These are phyloP conservation scores for Phytophthora macrochlamydospora DNA, from an alignment of 352 stramenopile genomes.

Conservation along the genomic window DNA sequence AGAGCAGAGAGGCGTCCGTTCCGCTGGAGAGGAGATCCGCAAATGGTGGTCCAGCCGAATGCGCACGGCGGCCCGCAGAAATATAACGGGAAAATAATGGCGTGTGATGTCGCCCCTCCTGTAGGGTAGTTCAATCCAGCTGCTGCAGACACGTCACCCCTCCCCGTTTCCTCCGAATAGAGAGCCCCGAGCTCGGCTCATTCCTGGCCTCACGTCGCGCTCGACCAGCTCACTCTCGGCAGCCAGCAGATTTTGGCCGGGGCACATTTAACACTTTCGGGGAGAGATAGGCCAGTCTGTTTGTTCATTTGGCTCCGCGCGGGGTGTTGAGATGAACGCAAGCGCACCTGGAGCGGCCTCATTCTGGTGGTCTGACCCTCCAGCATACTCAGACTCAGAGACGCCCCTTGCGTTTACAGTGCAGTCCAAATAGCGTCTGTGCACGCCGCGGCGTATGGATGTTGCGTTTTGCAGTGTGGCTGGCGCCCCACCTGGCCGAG, in stretches of 20 bases:
- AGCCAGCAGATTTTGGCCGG: neutral
- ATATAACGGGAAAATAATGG: slow-evolving; percentile 11
- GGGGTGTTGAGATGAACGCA: neutral
- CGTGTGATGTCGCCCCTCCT: slow-evolving; percentile 29
- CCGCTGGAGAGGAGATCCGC: slow-evolving; percentile 70
- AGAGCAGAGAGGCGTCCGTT: slow-evolving; percentile 32
- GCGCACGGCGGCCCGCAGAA: too few relatives aligned
- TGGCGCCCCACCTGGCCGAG: too few relatives aligned
- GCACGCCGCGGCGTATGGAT: neutral
- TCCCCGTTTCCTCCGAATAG: neutral
- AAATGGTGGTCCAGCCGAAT: slow-evolving; percentile 57
- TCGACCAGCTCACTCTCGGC: neutral
- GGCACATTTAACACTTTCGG: neutral
- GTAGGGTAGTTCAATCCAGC: neutral
- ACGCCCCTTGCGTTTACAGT: slow-evolving; percentile 6
- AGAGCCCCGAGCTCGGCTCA: slow-evolving; percentile 2
- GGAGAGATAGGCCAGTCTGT: slow-evolving; percentile 2
- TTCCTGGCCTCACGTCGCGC: slow-evolving; percentile 35
- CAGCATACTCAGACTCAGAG: neutral
- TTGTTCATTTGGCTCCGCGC: neutral
- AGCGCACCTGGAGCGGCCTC: slow-evolving; percentile 12
- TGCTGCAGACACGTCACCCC: slow-evolving; percentile 13
- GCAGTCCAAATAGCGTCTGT: too few relatives aligned
- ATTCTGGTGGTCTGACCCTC: slow-evolving; percentile 38
- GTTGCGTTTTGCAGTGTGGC: slow-evolving; percentile 2